Evolutionary conservation across 192 early-diverging fungal species (phyloP), one percentile per base, ranked within the genome.

Genomic region (Coemansia sp.): DNA sequence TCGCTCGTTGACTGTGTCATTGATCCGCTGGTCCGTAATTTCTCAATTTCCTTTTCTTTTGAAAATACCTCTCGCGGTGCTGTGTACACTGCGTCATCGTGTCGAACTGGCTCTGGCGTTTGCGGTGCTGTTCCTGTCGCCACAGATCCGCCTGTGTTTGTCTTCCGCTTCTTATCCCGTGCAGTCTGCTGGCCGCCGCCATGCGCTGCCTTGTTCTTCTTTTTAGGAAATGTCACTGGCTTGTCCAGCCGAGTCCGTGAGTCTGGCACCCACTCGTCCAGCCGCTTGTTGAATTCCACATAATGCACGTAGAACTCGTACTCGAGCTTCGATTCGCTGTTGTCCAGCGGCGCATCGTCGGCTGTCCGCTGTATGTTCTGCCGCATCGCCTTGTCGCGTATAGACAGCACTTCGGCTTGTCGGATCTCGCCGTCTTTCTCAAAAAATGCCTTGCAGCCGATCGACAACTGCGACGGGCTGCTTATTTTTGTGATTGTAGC

Each of bases 1-100:
- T 99, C 97, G 53, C 89, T 86, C n/a, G 91, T 86, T 55, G 88
- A 92, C 76, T 98, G 97, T 1, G 97, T 97, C 97, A 98, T 98
- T 9, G 93, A 95, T 12, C 97, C 97, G 19, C 84, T 84, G 10
- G 89, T 91, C 27, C 97, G 84, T 35, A 98, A 82, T 63, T 97
- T 97, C 64, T 98, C 97, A 60, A 97, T 89, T 72, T 98, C 97
- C 70, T 94, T 91, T 65, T 96, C 89, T 69, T 98, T 97, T 8
- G 94, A 95, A 73, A 95, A 96, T 2, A 59, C 57, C 25, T 60
- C 72, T 22, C 57, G 60, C 23, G 75, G 69, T 27, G 79, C 71
- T 27, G 74, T 84, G 17, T 77, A 72, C 15, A 62, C 71, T 12
- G 77, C 54, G 11, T 75, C 77, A 41, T 83, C 82, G 19, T 80